These are phyloP conservation scores for Rasamsonia emersonii DNA, from an alignment of 2,329 filamentous ascomycete species.

Conservation along the genomic window DNA sequence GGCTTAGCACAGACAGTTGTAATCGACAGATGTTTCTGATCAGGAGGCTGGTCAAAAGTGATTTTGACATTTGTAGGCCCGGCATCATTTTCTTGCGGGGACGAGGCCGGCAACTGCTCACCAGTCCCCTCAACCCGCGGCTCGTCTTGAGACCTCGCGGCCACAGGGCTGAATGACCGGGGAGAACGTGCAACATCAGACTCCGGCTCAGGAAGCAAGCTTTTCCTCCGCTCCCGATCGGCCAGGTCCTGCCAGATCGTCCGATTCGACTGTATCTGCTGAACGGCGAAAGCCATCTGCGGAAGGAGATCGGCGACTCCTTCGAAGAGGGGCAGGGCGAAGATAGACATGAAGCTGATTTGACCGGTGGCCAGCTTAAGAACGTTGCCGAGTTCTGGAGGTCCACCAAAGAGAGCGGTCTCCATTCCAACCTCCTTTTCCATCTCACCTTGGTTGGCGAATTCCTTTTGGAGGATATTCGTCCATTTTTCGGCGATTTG, in stretches of 20 bases:
- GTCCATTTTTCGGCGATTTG: constrained; percentile 82
- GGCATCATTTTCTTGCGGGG: constrained; percentile 9
- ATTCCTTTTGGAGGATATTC: constrained; percentile 87
- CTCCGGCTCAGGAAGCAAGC: constrained; percentile 12
- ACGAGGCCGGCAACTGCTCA: constrained; percentile 10
- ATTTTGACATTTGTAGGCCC: constrained; percentile 2
- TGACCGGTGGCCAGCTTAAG: constrained; percentile 79
- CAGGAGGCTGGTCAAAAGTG: constrained; percentile 5
- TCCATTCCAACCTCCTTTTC: constrained; percentile 79
- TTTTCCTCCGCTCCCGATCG: constrained; percentile 20
- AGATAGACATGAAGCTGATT: constrained; percentile 93
- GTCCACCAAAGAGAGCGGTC: constrained; percentile 71
- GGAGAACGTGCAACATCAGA: constrained; percentile 21
- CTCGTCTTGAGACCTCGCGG: constrained; percentile 6
- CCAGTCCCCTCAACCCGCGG: constrained; percentile 4
- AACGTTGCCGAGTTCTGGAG: constrained; percentile 73
- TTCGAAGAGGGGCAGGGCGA: constrained; percentile 85
- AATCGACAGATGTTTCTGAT: no score
- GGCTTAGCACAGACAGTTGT: constrained; percentile 1
- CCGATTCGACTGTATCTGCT: constrained; percentile 73
- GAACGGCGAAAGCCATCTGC: constrained; percentile 71
- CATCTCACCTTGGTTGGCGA: constrained; percentile 86
- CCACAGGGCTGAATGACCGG: constrained; percentile 25
- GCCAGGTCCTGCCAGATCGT: constrained; percentile 50
- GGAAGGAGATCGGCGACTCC: constrained; percentile 81